Evolutionary conservation across 495 filamentous ascomycete genomes (phyloP).

Genomic region (Aspergillus campestris): DNA sequence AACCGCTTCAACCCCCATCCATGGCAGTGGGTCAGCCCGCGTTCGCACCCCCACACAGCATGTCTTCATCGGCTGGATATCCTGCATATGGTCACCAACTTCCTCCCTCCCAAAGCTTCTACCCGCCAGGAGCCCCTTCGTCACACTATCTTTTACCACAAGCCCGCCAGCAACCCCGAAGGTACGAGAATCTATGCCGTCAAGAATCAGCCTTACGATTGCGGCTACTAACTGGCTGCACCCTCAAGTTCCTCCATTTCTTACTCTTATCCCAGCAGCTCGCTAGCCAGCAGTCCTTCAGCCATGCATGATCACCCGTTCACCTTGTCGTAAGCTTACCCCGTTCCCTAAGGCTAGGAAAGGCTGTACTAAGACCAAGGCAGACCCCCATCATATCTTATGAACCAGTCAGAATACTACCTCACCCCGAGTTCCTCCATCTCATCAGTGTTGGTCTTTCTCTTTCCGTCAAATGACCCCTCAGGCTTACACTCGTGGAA

Average conservation of each 20-base stretch:
- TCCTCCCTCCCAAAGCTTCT: constrained; percentile 11
- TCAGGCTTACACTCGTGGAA: not conserved
- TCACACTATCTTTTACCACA: constrained; percentile 17
- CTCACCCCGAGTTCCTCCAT: constrained; percentile 18
- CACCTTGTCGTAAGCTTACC: constrained; percentile 8
- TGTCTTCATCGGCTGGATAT: constrained; percentile 10
- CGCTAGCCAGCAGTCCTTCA: constrained; percentile 13
- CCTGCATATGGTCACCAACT: constrained; percentile 10
- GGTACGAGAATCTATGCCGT: constrained; percentile 4
- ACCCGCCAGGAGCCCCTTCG: constrained; percentile 10
- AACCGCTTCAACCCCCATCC: constrained; percentile 13
- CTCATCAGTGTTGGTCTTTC: constrained; percentile 11
- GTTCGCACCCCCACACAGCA: constrained; percentile 12
- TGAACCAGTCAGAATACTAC: constrained; percentile 25
- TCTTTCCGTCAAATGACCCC: not conserved
- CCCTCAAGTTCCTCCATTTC: constrained; percentile 8
- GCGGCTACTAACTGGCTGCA: no score
- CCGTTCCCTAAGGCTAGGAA: not conserved
- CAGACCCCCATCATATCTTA: constrained; percentile 16
- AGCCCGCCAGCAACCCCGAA: constrained; percentile 15
- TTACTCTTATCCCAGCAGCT: constrained; percentile 15
- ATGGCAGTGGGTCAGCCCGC: constrained; percentile 16
- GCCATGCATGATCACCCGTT: constrained; percentile 14
- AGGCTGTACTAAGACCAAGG: not conserved
- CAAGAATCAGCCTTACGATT: not conserved